These are phyloP conservation scores for Taphrina flavorubra DNA, from an alignment of 1,139 yeast genomes.

Conservation along the genomic window DNA sequence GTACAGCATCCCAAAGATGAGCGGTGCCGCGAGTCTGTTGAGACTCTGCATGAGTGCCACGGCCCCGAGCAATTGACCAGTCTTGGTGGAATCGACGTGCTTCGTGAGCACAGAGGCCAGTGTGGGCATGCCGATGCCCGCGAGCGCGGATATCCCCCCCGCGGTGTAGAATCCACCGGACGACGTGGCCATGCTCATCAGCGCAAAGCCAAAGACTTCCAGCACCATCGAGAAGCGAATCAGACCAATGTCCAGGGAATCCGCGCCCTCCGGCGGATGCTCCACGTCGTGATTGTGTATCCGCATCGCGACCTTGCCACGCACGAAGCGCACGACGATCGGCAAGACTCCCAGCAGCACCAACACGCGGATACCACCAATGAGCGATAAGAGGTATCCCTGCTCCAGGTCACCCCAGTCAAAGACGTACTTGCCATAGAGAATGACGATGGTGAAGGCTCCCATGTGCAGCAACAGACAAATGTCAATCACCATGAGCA, in stretches of 20 bases:
- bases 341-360: constrained; percentile 58
- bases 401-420: constrained; percentile 63
- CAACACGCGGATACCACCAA: constrained; percentile 59
- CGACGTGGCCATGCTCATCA: constrained; percentile 53
- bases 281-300: constrained; percentile 25
- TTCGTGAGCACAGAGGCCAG: constrained; percentile 61
- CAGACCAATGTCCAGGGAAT: constrained; percentile 48
- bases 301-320: constrained; percentile 43
- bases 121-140: constrained; percentile 59
- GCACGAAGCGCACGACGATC: constrained; percentile 55
- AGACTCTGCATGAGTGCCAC: constrained; percentile 49
- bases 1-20: constrained; percentile 49
- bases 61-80: constrained; percentile 53
- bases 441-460: constrained; percentile 57
- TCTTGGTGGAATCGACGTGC: constrained; percentile 53
- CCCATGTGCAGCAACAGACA: constrained; percentile 53
- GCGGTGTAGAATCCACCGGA: constrained; percentile 49
- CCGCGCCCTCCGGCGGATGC: constrained; percentile 40
- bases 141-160: constrained; percentile 57
- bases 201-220: constrained; percentile 57
- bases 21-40: constrained; percentile 50
- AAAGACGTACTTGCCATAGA: constrained; percentile 66
- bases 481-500: constrained; percentile 44
- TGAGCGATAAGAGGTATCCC: constrained; percentile 64
- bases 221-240: constrained; percentile 54